Conservation (phyloP, 2,329 filamentous ascomycete species). For the Mycogone perniciosa region DNA sequence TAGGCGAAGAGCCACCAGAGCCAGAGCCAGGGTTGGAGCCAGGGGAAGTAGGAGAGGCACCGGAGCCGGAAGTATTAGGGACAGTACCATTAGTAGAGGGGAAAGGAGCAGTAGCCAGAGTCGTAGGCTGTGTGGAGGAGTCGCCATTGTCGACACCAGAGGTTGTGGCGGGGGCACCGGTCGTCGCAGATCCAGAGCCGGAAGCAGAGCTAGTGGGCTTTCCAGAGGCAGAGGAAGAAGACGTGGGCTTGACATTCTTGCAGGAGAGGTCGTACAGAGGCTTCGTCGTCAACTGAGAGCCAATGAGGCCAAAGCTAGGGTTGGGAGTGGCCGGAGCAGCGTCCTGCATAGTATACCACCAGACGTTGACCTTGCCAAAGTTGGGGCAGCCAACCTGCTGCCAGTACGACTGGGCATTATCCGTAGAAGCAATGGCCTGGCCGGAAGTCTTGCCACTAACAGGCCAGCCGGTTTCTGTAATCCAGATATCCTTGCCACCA, state of each 20-base stretch:
- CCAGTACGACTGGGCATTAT: conserved; percentile 78
- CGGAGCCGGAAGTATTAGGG: neutral
- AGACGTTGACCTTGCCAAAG: conserved; percentile 59
- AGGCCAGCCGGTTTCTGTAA: conserved; percentile 87
- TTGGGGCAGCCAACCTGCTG: conserved; percentile 67
- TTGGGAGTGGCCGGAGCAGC: conserved; percentile 50
- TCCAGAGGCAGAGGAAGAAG: conserved; percentile 10
- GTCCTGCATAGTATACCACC: conserved; percentile 75
- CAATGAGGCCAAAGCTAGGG: conserved; percentile 67
- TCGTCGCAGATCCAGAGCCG: conserved; percentile 12
- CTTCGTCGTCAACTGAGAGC: conserved; percentile 43
- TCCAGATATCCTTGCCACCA: conserved; percentile 68
- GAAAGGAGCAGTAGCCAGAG: conserved; percentile 17
- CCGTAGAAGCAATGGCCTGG: conserved; percentile 53
- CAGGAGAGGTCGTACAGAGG: conserved; percentile 61
- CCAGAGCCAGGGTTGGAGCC: conserved; percentile 15
- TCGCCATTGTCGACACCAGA: neutral
- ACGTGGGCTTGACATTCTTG: conserved; percentile 23
- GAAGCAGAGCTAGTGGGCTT: conserved; percentile 17
- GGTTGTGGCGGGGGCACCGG: conserved; percentile 17
- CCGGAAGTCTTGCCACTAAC: conserved; percentile 60
- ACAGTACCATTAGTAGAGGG: conserved; percentile 15
- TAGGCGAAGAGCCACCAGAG: conserved; percentile 11
- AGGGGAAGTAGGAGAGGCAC: conserved; percentile 2
- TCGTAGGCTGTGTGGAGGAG: conserved; percentile 11